A percentile compares a stretch with the other conserved stretches of the same genome.
Evolutionary conservation across 2,329 filamentous ascomycete species (phyloP).

Genomic region (Fonsecaea nubica): DNA sequence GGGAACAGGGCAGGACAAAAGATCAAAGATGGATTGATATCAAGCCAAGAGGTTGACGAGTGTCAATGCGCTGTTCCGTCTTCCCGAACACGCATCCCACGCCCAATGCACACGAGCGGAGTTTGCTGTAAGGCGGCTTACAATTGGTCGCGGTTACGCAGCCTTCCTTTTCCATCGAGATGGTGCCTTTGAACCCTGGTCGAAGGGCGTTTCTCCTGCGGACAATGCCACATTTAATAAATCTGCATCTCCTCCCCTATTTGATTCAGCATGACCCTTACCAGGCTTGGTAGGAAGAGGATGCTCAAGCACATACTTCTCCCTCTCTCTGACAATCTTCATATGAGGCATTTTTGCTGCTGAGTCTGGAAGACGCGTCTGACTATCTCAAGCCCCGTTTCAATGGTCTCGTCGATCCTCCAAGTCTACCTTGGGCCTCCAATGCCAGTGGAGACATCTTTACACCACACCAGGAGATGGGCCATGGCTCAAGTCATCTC

Average conservation of each 20-base stretch:
- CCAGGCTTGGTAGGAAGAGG: background rate
- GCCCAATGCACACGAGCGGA: constrained; percentile 2
- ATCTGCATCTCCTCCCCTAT: background rate
- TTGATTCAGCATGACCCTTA: background rate
- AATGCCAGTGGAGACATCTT: background rate
- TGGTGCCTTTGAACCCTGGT: background rate
- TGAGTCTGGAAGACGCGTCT: background rate
- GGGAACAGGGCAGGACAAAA: background rate
- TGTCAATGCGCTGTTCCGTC: constrained; percentile 11
- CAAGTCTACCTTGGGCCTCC: background rate
- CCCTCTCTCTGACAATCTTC: background rate
- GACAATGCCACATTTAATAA: constrained; percentile 2
- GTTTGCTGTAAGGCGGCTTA: background rate
- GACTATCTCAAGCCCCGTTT: background rate
- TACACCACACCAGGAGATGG: background rate
- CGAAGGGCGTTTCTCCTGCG: background rate
- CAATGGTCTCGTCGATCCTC: background rate
- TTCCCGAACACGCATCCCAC: constrained; percentile 6
- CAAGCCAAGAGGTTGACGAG: background rate
- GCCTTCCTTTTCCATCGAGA: background rate
- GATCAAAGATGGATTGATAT: background rate
- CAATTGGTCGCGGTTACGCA: background rate
- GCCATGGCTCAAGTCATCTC: background rate
- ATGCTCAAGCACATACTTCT: background rate
- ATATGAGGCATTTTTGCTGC: constrained; percentile 5